Conservation (phyloP, 2,329 filamentous ascomycete genomes). For the Tricladium varicosporioides region DNA sequence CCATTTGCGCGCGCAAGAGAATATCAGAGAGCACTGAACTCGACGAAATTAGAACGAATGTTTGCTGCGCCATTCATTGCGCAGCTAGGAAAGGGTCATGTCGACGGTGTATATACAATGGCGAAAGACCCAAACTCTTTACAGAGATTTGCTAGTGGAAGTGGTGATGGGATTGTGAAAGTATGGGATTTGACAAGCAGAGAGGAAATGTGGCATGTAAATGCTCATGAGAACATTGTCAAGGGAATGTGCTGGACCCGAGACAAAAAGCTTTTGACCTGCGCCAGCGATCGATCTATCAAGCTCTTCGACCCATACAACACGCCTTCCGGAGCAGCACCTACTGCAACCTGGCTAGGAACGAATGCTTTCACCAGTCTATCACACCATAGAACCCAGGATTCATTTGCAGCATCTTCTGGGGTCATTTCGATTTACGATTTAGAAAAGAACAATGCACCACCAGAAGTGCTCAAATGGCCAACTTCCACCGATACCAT, state of each 20-base stretch:
- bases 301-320: slow-evolving; percentile 92
- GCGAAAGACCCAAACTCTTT: slow-evolving; percentile 76
- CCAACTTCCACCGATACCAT: slow-evolving; percentile 89
- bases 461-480: slow-evolving; percentile 81
- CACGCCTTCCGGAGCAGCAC: slow-evolving; percentile 64
- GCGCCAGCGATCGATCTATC: slow-evolving; percentile 79
- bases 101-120: slow-evolving; percentile 84
- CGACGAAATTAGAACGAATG: slow-evolving; percentile 91
- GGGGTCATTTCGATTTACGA: slow-evolving; percentile 86
- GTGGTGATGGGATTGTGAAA: slow-evolving; percentile 91
- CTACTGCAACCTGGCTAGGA: slow-evolving; percentile 82
- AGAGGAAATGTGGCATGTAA: slow-evolving; percentile 72
- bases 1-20: slow-evolving; percentile 89
- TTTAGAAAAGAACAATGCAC: slow-evolving; percentile 74
- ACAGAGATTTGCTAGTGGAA: slow-evolving; percentile 75
- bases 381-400: slow-evolving; percentile 75
- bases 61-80: slow-evolving; percentile 82
- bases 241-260: slow-evolving; percentile 89
- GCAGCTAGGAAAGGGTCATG: slow-evolving; percentile 85
- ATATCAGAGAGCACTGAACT: slow-evolving; percentile 76
- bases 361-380: slow-evolving; percentile 78
- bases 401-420: slow-evolving; percentile 77
- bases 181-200: slow-evolving; percentile 78
- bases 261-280: slow-evolving; percentile 81
- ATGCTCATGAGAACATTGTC: slow-evolving; percentile 90